phyloP scores from a whole-genome alignment of 768 basidiomycete genomes.

The Mycena floridula region DNA sequence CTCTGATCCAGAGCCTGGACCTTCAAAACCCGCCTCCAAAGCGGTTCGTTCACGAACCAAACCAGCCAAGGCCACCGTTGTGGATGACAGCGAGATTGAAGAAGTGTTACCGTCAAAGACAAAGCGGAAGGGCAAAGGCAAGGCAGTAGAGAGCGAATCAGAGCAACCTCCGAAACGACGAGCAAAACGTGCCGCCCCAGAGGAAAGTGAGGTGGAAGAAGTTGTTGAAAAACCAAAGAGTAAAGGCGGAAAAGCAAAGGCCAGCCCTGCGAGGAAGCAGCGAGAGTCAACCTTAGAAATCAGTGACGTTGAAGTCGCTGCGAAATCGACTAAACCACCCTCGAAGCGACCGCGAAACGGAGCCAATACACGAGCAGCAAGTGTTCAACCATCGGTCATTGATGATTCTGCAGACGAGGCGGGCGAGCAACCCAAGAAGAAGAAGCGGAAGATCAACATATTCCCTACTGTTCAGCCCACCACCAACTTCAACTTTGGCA shows the following conservation, averaged over 20 bases:
- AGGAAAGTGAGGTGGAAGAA: conserved; percentile 4
- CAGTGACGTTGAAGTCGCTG: conserved; percentile 5
- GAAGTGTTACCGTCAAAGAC: conserved; percentile 13
- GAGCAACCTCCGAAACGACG: neutral
- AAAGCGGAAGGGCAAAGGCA: conserved; percentile 23
- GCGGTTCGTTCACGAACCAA: too few relatives aligned
- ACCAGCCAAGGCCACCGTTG: neutral
- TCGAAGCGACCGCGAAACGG: conserved; percentile 7
- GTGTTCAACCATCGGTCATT: conserved; percentile 12
- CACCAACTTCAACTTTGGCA: conserved; percentile 39
- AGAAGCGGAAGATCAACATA: conserved; percentile 66
- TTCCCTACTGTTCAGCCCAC: conserved; percentile 35
- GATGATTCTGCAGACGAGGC: conserved; percentile 15
- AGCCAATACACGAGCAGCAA: conserved; percentile 14
- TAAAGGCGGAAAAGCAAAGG: conserved; percentile 8
- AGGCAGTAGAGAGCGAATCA: conserved; percentile 7
- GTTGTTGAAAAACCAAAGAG: conserved; percentile 2
- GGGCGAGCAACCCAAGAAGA: conserved; percentile 38
- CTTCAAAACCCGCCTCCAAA: conserved; percentile 10
- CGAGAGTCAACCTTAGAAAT: conserved; percentile 6
- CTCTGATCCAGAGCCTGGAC: conserved; percentile 16
- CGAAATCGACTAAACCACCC: conserved; percentile 11
- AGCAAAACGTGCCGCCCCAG: neutral
- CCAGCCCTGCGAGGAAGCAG: conserved; percentile 33
- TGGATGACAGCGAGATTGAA: conserved; percentile 24